Evolutionary conservation across 257 asterid genomes (phyloP), one percentile per base, ranked within the genome.

Genomic region (Coffea eugenioides): DNA sequence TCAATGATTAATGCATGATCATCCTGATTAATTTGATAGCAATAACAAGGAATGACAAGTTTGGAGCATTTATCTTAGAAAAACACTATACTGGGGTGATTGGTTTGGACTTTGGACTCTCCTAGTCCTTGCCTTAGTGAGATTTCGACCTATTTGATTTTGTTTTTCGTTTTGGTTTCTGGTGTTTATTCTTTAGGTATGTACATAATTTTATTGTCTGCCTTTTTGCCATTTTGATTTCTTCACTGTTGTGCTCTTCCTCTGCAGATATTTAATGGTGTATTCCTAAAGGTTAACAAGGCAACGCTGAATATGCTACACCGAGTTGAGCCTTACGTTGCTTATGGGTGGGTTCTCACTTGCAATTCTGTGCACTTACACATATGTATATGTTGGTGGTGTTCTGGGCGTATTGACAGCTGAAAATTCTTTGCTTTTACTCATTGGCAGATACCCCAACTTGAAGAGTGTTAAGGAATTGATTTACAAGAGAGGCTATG

Each of bases 241-340:
- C 70, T 52, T 66, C 36, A 20, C 3, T 69, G 5, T 1, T 59
- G 31, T 62, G 76, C 75, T 36, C 45, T 69, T 43, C 49, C 69
- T 18, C 21, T 77, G 79, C 85, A 92, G 96, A 92, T 92, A 56
- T 91, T 92, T 67, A 91, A 90, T 46, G 97, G 97, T 6, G 94
- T 91, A 71, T 92, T 92, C 82, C 72, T 92, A 84, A 91, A 92
- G 86, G 97, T 89, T 5, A 92, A 92, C 87, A 89, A 89, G 79
- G 97, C 97, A 2, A 90, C 97, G 0, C 39, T 89, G 77, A 91
- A 92, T 83, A 92, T 92, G 97, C 86, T 92, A 34, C 96, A 83
- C 82, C 80, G 91, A 61, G 97, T 92, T 69, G 97, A 91, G 76
- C 96, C 96, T 8, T 91, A 91, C 20, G 97, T 92, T 3, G 89